These are phyloP conservation scores for Malania oleifera DNA, from an alignment of 164 flowering plant species.

Conservation along the genomic window DNA sequence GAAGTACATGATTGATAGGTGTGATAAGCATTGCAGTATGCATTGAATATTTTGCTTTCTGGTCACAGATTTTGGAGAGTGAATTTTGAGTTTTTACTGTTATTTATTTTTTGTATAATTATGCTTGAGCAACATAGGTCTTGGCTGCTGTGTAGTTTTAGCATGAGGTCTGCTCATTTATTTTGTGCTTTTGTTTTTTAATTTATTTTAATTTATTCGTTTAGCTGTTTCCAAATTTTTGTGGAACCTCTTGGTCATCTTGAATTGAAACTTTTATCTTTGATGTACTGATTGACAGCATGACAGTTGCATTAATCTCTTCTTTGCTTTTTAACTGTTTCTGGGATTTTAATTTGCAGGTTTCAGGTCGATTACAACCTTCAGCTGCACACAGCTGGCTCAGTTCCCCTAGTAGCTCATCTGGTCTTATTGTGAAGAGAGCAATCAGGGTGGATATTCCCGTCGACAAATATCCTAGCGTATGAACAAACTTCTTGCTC, in stretches of 20 bases:
- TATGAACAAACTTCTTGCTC: slow-evolving; percentile 24
- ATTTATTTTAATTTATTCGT: background rate
- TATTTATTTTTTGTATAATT: too few relatives aligned
- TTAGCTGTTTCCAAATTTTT: background rate
- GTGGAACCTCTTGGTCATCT: background rate
- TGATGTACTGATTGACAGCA: background rate
- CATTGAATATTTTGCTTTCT: background rate
- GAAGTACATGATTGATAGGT: background rate
- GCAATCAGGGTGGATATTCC: slow-evolving; percentile 93
- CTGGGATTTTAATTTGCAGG: slow-evolving; percentile 43
- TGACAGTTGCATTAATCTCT: slow-evolving; percentile 3
- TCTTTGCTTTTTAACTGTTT: slow-evolving; percentile 9
- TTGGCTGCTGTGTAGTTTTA: too few relatives aligned
- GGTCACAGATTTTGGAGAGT: background rate
- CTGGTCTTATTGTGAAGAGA: slow-evolving; percentile 80
- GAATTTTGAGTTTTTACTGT: too few relatives aligned
- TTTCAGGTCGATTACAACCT: slow-evolving; percentile 55
- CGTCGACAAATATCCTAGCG: slow-evolving; percentile 81
- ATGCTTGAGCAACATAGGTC: too few relatives aligned
- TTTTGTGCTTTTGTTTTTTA: background rate
- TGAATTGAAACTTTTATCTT: background rate
- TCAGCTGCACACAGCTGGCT: slow-evolving; percentile 77
- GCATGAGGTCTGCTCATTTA: too few relatives aligned
- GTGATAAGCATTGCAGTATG: background rate
- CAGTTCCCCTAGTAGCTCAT: slow-evolving; percentile 77